A percentile compares a stretch with the other conserved stretches of the same genome.
These are phyloP conservation scores for Magnolia kwangsiensis DNA, from an alignment of 164 flowering plant genomes.

Conservation along the genomic window DNA sequence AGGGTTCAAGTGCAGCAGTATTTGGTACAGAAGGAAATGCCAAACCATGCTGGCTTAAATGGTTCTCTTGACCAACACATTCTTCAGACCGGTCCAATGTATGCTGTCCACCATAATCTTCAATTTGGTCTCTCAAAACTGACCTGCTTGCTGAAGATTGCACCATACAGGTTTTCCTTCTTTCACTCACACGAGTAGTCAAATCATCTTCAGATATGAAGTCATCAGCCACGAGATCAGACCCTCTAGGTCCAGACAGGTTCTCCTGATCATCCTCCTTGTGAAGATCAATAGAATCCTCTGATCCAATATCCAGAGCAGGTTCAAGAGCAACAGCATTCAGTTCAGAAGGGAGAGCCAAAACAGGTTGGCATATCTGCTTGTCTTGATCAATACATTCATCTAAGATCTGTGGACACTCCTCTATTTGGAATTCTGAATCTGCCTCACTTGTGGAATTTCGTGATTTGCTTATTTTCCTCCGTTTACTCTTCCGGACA, in stretches of 20 bases:
- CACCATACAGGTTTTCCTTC: neutral
- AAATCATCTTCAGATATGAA: neutral
- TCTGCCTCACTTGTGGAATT: neutral
- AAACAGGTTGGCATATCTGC: neutral
- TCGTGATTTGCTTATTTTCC: constrained; percentile 11
- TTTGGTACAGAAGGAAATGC: neutral
- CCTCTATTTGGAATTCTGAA: neutral
- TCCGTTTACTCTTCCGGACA: constrained; percentile 38
- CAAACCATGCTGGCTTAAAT: neutral
- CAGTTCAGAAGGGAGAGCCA: neutral
- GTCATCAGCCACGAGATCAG: neutral
- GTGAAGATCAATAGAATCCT: neutral
- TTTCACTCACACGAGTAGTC: neutral
- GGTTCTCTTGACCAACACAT: neutral
- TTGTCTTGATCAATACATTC: neutral
- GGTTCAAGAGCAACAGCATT: neutral
- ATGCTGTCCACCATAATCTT: neutral
- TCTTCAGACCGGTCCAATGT: neutral
- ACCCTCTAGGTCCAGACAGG: neutral
- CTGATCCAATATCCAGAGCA: neutral
- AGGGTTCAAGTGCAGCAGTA: neutral
- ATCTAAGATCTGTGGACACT: neutral
- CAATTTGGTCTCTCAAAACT: neutral
- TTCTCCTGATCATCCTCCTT: neutral
- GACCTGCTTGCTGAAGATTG: neutral